Percentiles rank a stretch among this genome's conserved stretches.
Evolutionary conservation across 768 basidiomycete species (phyloP).

Genomic region (Russula ochroleuca): DNA sequence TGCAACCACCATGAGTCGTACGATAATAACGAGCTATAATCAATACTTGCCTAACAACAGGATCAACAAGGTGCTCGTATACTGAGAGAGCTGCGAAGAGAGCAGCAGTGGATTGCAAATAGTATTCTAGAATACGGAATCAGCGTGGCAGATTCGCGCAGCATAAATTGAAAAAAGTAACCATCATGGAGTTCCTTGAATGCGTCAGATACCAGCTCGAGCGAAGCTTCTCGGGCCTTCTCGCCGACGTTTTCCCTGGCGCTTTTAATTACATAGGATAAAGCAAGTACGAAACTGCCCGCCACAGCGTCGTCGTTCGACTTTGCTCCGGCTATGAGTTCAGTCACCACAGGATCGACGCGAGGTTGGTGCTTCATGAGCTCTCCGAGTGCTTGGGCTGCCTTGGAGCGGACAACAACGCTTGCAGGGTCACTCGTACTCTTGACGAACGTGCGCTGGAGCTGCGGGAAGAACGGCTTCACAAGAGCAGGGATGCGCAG

Average conservation of each 20-base stretch:
- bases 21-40: background rate
- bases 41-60: conserved; percentile 59
- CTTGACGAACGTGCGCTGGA: conserved; percentile 96
- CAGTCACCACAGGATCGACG: conserved; percentile 92
- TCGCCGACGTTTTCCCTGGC: conserved; percentile 74
- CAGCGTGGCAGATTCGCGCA: background rate
- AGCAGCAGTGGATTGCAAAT: conserved; percentile 56
- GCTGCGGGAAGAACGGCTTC: conserved; percentile 97
- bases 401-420: conserved; percentile 71
- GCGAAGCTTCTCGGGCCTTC: conserved; percentile 63
- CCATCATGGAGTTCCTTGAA: conserved; percentile 72
- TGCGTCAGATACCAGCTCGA: conserved; percentile 73
- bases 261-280: conserved; percentile 69
- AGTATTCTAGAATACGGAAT: conserved; percentile 50
- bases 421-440: conserved; percentile 78
- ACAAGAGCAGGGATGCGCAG: conserved; percentile 83
- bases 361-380: conserved; percentile 89
- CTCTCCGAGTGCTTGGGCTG: conserved; percentile 79
- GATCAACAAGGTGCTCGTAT: conserved; percentile 57
- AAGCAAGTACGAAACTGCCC: conserved; percentile 67
- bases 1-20: conserved; percentile 32
- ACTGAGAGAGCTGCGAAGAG: conserved; percentile 61
- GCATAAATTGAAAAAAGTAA: conserved; percentile 31
- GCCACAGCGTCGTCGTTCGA: conserved; percentile 66
- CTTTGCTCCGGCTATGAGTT: conserved; percentile 62